Evolutionary conservation across 108 stramenopile species (phyloP).

Genomic region (Nitzschia sp.): DNA sequence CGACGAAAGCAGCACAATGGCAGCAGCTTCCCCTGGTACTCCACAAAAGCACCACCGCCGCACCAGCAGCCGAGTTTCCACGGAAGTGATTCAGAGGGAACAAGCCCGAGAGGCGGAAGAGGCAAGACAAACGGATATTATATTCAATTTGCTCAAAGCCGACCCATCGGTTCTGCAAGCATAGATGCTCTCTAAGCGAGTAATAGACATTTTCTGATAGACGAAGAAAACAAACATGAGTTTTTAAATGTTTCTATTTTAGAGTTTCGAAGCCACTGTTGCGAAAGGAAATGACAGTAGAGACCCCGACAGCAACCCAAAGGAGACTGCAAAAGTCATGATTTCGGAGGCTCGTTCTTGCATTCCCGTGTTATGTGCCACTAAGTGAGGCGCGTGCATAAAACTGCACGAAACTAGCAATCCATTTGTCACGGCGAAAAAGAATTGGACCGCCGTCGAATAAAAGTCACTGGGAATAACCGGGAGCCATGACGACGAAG

Average conservation of each 20-base stretch:
- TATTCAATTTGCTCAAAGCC: constrained; percentile 32
- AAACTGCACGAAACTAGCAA: constrained; percentile 39
- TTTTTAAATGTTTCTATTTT: too few species aligned
- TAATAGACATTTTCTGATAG: too few species aligned
- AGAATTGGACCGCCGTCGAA: constrained; percentile 33
- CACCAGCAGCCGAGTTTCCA: constrained; percentile 14
- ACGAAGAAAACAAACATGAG: too few species aligned
- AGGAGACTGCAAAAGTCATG: constrained; percentile 44
- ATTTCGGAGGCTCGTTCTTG: constrained; percentile 49
- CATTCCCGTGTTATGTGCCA: constrained; percentile 7
- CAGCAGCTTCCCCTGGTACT: background rate
- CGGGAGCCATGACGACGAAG: too few species aligned
- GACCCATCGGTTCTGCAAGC: constrained; percentile 39
- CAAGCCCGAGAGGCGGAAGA: constrained; percentile 14
- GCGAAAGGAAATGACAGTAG: constrained; percentile 42
- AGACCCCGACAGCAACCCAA: constrained; percentile 53
- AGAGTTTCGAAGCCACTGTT: constrained; percentile 15
- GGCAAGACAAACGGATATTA: constrained; percentile 11
- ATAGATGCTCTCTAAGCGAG: too few species aligned
- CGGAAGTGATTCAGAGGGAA: constrained; percentile 8
- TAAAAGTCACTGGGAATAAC: constrained; percentile 44
- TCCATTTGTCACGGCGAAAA: constrained; percentile 55
- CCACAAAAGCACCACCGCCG: constrained; percentile 12
- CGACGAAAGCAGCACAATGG: background rate
- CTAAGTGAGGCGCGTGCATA: constrained; percentile 37